Percentiles rank a stretch among this genome's conserved stretches.
These are phyloP conservation scores for Knufia petricola DNA, from an alignment of 2,329 filamentous ascomycete species.

Conservation along the genomic window DNA sequence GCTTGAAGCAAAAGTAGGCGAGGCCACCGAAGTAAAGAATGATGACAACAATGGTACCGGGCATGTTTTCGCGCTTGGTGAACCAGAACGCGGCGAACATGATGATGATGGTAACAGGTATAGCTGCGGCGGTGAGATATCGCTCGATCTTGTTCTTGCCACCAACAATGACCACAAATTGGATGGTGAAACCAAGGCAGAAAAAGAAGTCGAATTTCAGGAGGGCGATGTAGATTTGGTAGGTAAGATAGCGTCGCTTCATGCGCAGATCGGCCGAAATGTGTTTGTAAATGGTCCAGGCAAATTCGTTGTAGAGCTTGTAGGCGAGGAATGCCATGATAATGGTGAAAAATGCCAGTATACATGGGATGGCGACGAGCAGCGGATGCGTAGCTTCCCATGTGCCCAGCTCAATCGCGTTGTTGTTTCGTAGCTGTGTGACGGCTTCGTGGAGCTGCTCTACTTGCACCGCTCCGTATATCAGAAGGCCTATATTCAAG, in stretches of 20 bases:
- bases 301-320: slow-evolving; percentile 97
- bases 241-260: slow-evolving; percentile 92
- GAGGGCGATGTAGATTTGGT: slow-evolving; percentile 96
- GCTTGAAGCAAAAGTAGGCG: slow-evolving; percentile 96
- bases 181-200: slow-evolving; percentile 96
- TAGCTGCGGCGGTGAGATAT: slow-evolving; percentile 74
- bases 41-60: slow-evolving; percentile 69
- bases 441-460: slow-evolving; percentile 79
- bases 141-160: slow-evolving; percentile 63
- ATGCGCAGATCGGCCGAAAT: slow-evolving; percentile 94
- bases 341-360: slow-evolving; percentile 68
- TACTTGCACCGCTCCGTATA: slow-evolving; percentile 88
- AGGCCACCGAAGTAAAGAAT: slow-evolving; percentile 79
- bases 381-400: slow-evolving; percentile 65
- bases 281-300: slow-evolving; percentile 98
- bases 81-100: slow-evolving; percentile 76
- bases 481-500: slow-evolving; percentile 81
- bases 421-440: slow-evolving; percentile 36
- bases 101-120: slow-evolving; percentile 84
- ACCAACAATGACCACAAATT: slow-evolving; percentile 88
- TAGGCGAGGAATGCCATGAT: slow-evolving; percentile 69
- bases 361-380: slow-evolving; percentile 72
- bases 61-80: slow-evolving; percentile 69
- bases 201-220: slow-evolving; percentile 99
- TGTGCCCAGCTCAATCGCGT: slow-evolving; percentile 35